Conservation (phyloP, 225 moss, liverwort and hornwort genomes). For the Bryoerythrophyllum caledonicum region DNA sequence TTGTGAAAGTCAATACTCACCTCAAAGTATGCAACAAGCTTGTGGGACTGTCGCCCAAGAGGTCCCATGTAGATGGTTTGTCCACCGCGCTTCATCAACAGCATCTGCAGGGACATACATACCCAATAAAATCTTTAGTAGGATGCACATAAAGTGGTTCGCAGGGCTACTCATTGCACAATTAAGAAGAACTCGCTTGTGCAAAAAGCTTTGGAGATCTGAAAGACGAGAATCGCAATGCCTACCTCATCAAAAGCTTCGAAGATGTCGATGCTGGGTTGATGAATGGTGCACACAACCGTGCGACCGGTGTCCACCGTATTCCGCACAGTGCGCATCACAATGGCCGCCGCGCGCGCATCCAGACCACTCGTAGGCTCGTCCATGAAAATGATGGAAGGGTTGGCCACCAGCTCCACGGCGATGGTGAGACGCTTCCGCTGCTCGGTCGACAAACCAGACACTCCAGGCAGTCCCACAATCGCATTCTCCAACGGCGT, state of each 20-base stretch:
- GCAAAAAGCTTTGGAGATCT: no score
- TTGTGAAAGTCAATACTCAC: no score
- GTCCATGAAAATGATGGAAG: conserved; percentile 92
- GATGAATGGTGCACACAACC: conserved; percentile 78
- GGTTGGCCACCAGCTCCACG: conserved; percentile 89
- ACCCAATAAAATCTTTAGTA: no score
- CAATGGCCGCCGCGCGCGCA: conserved; percentile 74
- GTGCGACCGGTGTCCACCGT: conserved; percentile 89
- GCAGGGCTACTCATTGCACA: neutral
- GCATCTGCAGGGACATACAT: no score
- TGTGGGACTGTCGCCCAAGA: conserved; percentile 57
- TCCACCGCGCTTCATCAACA: conserved; percentile 79
- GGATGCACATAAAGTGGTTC: conserved; percentile 23
- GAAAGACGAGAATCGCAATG: no score
- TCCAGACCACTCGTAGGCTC: conserved; percentile 79
- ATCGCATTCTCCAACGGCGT: conserved; percentile 47
- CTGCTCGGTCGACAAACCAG: conserved; percentile 81
- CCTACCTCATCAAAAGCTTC: conserved; percentile 85
- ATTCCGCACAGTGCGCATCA: conserved; percentile 72
- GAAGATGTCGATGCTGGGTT: conserved; percentile 84
- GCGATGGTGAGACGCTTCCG: conserved; percentile 82
- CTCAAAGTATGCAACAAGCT: conserved; percentile 70
- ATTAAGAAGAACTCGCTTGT: no score
- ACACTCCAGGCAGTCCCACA: conserved; percentile 75
- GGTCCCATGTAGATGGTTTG: conserved; percentile 76